Evolutionary conservation across 768 basidiomycete genomes (phyloP), one percentile per base, ranked within the genome.

Genomic region (Boletus rex-veris): DNA sequence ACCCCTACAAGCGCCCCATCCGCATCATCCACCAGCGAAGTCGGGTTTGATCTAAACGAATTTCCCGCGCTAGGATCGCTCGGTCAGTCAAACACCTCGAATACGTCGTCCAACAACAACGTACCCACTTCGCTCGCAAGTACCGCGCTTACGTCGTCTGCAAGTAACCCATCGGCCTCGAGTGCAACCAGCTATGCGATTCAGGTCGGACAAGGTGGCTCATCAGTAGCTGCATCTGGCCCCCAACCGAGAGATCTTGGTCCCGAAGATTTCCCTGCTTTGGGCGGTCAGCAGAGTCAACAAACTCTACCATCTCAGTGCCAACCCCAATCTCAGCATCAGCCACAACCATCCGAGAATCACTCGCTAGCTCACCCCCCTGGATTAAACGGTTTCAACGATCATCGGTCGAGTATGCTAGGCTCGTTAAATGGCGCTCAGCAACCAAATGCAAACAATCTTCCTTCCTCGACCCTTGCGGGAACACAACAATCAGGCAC

Each of bases 201-300:
- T 53, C 90, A 92, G 67, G 90, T 88, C 15, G 88, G 88, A 35
- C 68, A 82, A 61, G 79, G 75, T 49, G 75, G 61, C 48, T 61
- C 68, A 11, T 50, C 63, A 2, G 19, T 60, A 19, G 19, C 51
- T 4, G 2, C 38, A 28, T 33, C 50, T 31, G 64, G 40, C 31
- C 31, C 49, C 6, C 68, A 65, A 43, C 51, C 42, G 15, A 58
- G 54, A 67, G 73, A 70, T 68, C 89, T 93, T 56, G 88, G 86
- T n/a, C 83, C 86, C 38, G 90, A 92, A 60, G 92, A 94, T 74
- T 93, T 94, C 68, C 92, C 92, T 47, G 92, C 92, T 16, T 75
- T 94, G 26, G 87, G 90, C 11, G 87, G 85, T 48, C 84, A 81
- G 60, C 72, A 75, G 53, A 78, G 58, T 53, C 75, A 53, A 45